Conservation (phyloP, 495 filamentous ascomycete species). For the Podospora australis region DNA sequence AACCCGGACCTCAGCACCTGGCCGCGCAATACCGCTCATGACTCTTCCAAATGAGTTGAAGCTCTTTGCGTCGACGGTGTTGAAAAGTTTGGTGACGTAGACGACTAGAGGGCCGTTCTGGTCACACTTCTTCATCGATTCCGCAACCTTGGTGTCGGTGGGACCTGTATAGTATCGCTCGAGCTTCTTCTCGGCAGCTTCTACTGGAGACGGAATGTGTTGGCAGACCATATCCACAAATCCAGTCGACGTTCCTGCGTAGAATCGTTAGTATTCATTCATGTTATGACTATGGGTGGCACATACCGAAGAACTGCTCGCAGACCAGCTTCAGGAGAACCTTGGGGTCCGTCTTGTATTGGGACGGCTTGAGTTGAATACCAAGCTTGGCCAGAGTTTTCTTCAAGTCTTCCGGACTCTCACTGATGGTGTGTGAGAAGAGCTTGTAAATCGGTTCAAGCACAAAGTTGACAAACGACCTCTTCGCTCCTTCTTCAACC, state of each 20-base stretch:
- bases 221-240: constrained; percentile 95
- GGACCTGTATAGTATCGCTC: constrained; percentile 91
- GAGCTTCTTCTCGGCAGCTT: constrained; percentile 68
- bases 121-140: constrained; percentile 74
- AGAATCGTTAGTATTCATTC: no score
- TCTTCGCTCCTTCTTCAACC: constrained; percentile 69
- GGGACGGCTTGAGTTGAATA: constrained; percentile 81
- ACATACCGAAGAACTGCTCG: constrained; percentile 94
- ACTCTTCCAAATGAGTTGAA: constrained; percentile 90
- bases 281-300: no score
- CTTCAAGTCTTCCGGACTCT: constrained; percentile 81
- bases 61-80: constrained; percentile 73
- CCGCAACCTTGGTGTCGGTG: constrained; percentile 76
- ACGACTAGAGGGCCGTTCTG: constrained; percentile 86
- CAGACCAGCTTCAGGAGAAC: constrained; percentile 84
- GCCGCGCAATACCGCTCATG: constrained; percentile 84
- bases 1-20: constrained; percentile 78
- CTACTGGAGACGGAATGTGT: constrained; percentile 81
- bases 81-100: constrained; percentile 89
- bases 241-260: constrained; percentile 65
- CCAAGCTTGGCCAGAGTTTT: constrained; percentile 71
- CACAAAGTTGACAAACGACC: constrained; percentile 90
- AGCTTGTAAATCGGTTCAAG: constrained; percentile 97
- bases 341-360: constrained; percentile 84
- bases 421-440: constrained; percentile 91